phyloP scores from a whole-genome alignment of 1,139 yeast genomes.

The Ogataea hybrid region DNA sequence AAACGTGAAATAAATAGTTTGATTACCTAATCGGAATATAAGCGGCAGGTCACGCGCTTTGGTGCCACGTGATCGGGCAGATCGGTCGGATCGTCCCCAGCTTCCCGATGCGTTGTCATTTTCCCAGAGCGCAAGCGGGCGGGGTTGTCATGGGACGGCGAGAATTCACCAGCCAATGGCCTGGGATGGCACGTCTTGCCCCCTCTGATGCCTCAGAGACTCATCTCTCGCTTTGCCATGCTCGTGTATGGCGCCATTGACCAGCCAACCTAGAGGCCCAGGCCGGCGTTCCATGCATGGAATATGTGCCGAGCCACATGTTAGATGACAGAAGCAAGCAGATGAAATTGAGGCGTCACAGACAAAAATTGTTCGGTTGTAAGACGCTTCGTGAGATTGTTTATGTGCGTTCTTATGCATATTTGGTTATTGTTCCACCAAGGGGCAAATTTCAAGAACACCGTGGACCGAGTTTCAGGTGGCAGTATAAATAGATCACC shows the following conservation, averaged over 20 bases:
- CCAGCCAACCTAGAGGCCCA: background rate
- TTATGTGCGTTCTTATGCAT: slow-evolving; percentile 1
- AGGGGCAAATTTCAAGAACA: slow-evolving; percentile 5
- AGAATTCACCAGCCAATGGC: no score
- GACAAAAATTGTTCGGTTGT: background rate
- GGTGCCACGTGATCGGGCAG: slow-evolving; percentile 1
- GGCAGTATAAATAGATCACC: slow-evolving; percentile 6
- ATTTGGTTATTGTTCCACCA: background rate
- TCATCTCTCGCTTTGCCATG: no score
- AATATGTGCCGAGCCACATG: slow-evolving; percentile 4
- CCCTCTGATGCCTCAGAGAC: no score
- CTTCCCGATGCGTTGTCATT: no score
- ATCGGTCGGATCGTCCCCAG: background rate
- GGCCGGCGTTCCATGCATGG: background rate
- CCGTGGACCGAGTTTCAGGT: slow-evolving; percentile 4
- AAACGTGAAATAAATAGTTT: no score
- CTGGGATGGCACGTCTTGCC: no score
- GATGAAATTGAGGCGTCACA: background rate
- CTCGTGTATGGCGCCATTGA: no score
- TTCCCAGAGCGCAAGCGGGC: no score
- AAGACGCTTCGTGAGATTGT: background rate
- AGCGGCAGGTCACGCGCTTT: no score
- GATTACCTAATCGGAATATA: no score
- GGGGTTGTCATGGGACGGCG: background rate
- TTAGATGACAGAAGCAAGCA: background rate